A percentile compares a stretch with the other conserved stretches of the same genome.
Conservation (phyloP, 73 alveolate genomes). For the Paramecium bursaria region DNA sequence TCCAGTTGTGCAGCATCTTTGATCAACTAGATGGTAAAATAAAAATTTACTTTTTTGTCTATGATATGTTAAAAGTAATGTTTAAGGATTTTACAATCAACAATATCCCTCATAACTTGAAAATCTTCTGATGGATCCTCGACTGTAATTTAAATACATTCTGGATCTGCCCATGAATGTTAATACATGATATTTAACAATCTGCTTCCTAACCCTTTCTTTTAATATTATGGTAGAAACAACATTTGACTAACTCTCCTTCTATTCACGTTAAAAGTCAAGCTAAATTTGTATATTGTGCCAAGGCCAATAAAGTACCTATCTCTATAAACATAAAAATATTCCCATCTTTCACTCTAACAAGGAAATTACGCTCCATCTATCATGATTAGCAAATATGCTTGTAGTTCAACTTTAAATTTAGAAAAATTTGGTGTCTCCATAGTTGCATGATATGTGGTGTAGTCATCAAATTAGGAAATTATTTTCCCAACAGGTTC, state of each 20-base stretch:
- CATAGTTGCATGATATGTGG: background rate
- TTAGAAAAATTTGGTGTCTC: background rate
- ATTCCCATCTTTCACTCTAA: constrained; percentile 17
- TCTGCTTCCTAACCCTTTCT: constrained; percentile 33
- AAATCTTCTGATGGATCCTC: constrained; percentile 66
- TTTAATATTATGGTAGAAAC: constrained; percentile 15
- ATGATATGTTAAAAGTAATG: background rate
- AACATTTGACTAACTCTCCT: constrained; percentile 37
- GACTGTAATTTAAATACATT: constrained; percentile 28
- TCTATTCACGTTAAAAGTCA: constrained; percentile 8
- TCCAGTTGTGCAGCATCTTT: background rate
- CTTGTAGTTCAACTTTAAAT: constrained; percentile 33
- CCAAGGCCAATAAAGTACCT: constrained; percentile 17
- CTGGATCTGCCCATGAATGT: background rate
- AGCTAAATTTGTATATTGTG: constrained; percentile 13
- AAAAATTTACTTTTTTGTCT: background rate
- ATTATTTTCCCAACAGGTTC: constrained; percentile 30
- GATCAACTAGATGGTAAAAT: background rate
- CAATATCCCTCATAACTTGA: constrained; percentile 55
- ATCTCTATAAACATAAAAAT: constrained; percentile 2
- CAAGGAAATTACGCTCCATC: constrained; percentile 59
- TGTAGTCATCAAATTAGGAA: constrained; percentile 24
- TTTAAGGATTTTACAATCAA: constrained; percentile 1
- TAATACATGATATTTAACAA: constrained; percentile 16
- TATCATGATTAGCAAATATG: constrained; percentile 19